Base-by-base conservation (phyloP, 1,139 yeast genomes). In the Scheffersomyces quercinus region DNA sequence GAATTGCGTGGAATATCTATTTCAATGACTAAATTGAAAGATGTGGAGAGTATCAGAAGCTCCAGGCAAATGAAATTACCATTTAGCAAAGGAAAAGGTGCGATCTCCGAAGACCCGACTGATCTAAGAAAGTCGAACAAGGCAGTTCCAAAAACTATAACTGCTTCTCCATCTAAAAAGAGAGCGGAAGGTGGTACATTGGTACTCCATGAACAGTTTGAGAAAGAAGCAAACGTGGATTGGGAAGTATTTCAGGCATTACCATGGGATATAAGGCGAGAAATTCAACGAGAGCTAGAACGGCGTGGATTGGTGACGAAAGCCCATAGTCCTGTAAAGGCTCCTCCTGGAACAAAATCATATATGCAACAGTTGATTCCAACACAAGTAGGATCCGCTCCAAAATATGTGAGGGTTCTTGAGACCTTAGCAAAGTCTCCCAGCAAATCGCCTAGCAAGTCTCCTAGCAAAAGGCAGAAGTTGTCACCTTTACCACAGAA, bases 1-100 rank as follows among this genome's bases (percentile, higher is more conserved):
- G 96, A 88, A 39, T 64, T 91, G 11, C 68, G 98, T 43, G 98
- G 98, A 0, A 64, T 91, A 2, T 85, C 95, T 0, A 70, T 91
- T 0, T 85, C 83, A 32, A 71, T 89, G 64, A 73, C 77, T 7
- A 81, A 78, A 51, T 66, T 88, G 38, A 70, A 69, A 31, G 73
- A 69, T 47, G 70, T 68, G 10, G 75, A 68, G 3, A 50, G 40
- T 3, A 40, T 63, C 29, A 56, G 58, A 49, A 46, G 58, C 51
- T 42, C 54, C 4, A 65, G 66, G 31, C 86, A 81, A 53, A 68
- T 60, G 62, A 68, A 58, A 41, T 58, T 82, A 24, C 73, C 76
- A 0, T 75, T 77, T 47, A 51, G 41, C 13, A 31, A 31, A n/a
- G 11, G 24, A 12, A 14, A 8, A 7, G 8, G 26, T 6, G 26